Percentiles rank a stretch among this genome's conserved stretches.
These are phyloP conservation scores for Colletotrichum coccodes DNA, from an alignment of 2,329 filamentous ascomycete genomes.

Conservation along the genomic window DNA sequence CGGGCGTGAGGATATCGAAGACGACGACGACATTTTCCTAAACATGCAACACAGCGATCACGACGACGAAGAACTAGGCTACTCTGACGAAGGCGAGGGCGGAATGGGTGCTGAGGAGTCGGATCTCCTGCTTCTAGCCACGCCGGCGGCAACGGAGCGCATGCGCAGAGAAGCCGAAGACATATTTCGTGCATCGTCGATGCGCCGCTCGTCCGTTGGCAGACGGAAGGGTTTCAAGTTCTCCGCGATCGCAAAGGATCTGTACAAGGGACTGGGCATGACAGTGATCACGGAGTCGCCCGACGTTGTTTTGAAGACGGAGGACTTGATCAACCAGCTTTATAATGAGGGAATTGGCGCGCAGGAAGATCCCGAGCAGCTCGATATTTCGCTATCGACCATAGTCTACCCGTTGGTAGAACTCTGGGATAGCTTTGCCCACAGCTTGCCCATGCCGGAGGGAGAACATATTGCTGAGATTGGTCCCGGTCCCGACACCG, in stretches of 20 bases:
- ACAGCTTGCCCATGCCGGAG: constrained; percentile 57
- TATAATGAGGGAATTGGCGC: constrained; percentile 70
- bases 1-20: constrained; percentile 52
- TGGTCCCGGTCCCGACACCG: constrained; percentile 70
- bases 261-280: constrained; percentile 68
- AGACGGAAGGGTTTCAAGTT: constrained; percentile 71
- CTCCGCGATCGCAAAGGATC: constrained; percentile 75
- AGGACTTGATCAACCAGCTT: constrained; percentile 73
- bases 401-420: constrained; percentile 61
- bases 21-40: constrained; percentile 60
- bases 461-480: constrained; percentile 70
- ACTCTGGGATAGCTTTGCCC: constrained; percentile 66
- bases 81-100: constrained; percentile 39
- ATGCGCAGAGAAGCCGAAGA: constrained; percentile 65
- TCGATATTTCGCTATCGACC: constrained; percentile 66
- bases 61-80: constrained; percentile 38
- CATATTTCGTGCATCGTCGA: constrained; percentile 63
- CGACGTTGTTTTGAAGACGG: constrained; percentile 78
- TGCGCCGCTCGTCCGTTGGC: constrained; percentile 51
- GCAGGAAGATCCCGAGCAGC: constrained; percentile 64
- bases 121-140: constrained; percentile 65
- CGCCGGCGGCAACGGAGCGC: constrained; percentile 63
- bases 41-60: constrained; percentile 51
- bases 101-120: constrained; percentile 47
- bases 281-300: constrained; percentile 75